Evolutionary conservation across 495 filamentous ascomycete genomes (phyloP), one percentile per base, ranked within the genome.

Genomic region (Rhypophila decipiens): DNA sequence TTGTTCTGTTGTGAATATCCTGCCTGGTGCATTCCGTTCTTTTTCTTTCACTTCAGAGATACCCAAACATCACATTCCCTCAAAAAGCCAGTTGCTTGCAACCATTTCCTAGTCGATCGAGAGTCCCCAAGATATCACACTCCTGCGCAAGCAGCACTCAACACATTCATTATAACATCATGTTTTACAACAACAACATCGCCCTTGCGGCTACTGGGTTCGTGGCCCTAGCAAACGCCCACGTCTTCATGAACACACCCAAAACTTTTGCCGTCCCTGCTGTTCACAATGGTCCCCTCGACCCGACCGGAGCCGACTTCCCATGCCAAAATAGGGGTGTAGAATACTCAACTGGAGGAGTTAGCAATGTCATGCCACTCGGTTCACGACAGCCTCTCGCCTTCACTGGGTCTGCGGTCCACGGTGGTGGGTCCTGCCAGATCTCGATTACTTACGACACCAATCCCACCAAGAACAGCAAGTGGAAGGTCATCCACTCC

Each of bases 391-490:
- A 85, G 54, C 46, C 53, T 0, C 63, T 88, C 4, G 55, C 57
- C 13, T 83, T 86, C 62, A 68, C 65, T 0, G 82, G 82, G 0
- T 60, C 63, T 8, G 90, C 90, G 0, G 79, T 80, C 7, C 90
- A 96, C 61, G 84, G 83, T 35, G 90, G 90, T 34, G 90, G 90
- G 4, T 90, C 86, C 4, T 95, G 90, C 66, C 90, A 96, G 58
- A 64, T 96, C 38, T 78, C 82, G 3, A 73, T 95, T 56, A 90
- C 89, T 13, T 87, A 88, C 57, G 88, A 94, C 56, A 61, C 63
- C 4, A 55, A 70, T 2, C 80, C 82, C 3, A 77, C 64, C 45
- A 71, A 70, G 47, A 69, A 74, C 50, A 77, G 80, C 49, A 55
- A 56, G 1, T 95, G 80, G 72, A 80, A 87, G 61, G 90, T 94